Evolutionary conservation across 2,329 filamentous ascomycete species (phyloP).

Genomic region (Fusarium tricinctum): DNA sequence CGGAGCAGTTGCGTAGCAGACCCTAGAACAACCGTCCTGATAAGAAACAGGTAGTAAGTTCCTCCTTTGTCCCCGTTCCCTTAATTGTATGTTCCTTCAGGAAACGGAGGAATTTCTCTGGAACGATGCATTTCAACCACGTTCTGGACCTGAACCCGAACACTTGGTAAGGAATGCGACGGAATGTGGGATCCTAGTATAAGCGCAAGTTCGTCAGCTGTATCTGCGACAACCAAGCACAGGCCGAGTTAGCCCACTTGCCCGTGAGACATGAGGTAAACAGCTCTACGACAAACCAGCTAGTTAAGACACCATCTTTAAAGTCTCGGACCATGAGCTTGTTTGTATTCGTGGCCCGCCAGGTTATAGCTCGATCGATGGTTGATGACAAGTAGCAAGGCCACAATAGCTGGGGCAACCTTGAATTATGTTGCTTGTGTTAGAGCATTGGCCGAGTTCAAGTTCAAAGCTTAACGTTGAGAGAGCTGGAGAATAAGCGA

Average conservation of each 20-base stretch:
- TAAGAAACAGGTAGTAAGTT: too few species aligned
- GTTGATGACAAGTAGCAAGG: too few species aligned
- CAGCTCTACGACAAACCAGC: background rate
- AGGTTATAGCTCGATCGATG: background rate
- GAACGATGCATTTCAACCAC: too few species aligned
- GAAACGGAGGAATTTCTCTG: too few species aligned
- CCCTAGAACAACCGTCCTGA: too few species aligned
- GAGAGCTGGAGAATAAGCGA: background rate
- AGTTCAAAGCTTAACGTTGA: background rate
- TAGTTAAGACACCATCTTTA: background rate
- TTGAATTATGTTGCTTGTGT: background rate
- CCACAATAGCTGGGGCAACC: background rate
- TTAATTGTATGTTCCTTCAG: too few species aligned
- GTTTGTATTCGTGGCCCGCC: background rate
- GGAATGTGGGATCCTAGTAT: background rate
- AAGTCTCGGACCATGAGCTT: background rate
- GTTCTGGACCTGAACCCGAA: too few species aligned
- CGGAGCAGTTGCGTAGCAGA: too few species aligned
- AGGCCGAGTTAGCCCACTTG: background rate
- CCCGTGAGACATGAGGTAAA: background rate
- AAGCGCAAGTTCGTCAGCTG: background rate
- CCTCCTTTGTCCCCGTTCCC: too few species aligned
- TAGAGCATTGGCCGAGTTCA: constrained; percentile 1
- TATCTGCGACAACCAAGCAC: constrained; percentile 4
- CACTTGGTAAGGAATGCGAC: background rate